phyloP scores from a whole-genome alignment of 352 stramenopile genomes.

The Plasmopara halstedii region DNA sequence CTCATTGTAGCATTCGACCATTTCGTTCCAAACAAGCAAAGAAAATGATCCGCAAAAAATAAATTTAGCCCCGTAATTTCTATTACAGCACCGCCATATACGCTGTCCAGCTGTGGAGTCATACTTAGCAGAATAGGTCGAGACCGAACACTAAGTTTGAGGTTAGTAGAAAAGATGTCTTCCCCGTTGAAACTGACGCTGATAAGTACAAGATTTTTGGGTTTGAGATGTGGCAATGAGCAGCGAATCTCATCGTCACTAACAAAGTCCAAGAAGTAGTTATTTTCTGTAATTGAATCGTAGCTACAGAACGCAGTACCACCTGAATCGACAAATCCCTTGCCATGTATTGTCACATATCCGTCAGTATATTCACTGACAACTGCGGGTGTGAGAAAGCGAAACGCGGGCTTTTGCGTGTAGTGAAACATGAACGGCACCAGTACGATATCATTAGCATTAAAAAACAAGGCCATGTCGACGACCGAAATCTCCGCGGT shows the following conservation, averaged over 20 bases:
- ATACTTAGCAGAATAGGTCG: constrained; percentile 22
- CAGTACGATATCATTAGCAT: constrained; percentile 10
- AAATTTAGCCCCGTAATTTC: constrained; percentile 28
- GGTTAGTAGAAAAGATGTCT: constrained; percentile 6
- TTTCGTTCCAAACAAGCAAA: constrained; percentile 28
- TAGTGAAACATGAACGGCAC: constrained; percentile 32
- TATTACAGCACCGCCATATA: constrained; percentile 25
- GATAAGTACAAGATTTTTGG: constrained; percentile 11
- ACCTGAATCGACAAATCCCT: constrained; percentile 22
- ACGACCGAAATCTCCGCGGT: background rate
- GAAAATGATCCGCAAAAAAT: constrained; percentile 17
- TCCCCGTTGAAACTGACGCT: constrained; percentile 28
- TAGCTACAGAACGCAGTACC: constrained; percentile 23
- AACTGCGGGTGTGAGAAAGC: constrained; percentile 12
- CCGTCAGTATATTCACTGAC: constrained; percentile 17
- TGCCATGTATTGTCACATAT: constrained; percentile 22
- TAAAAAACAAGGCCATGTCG: constrained; percentile 25
- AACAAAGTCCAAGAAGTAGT: constrained; percentile 9
- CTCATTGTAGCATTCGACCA: constrained; percentile 13
- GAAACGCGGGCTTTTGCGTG: constrained; percentile 10
- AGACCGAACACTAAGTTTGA: constrained; percentile 14
- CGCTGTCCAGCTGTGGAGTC: constrained; percentile 20
- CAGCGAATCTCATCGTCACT: constrained; percentile 21
- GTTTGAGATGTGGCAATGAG: constrained; percentile 14
- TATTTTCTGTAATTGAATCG: background rate